Conservation (phyloP, 345 rosid genomes). For the Capsella bursapastoris region DNA sequence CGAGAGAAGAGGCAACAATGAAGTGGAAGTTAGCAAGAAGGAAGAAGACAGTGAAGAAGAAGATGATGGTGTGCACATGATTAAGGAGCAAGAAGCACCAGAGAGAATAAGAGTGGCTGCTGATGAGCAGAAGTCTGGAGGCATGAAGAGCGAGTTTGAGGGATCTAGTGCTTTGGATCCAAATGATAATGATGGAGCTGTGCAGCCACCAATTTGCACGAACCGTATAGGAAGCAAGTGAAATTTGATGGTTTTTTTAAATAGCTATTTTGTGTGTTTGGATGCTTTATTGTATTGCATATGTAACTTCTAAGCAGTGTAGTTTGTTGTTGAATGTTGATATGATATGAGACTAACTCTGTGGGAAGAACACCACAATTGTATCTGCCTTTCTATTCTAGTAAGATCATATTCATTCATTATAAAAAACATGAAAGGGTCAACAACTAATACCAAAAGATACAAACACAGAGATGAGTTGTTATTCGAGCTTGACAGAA, state of each 20-base stretch:
- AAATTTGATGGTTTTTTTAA: slow-evolving; percentile 1
- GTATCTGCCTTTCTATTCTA: slow-evolving; percentile 18
- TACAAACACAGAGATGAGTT: slow-evolving; percentile 34
- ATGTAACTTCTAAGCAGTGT: slow-evolving; percentile 32
- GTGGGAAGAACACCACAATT: slow-evolving; percentile 7
- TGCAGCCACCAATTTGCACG: slow-evolving; percentile 21
- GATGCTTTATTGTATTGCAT: slow-evolving; percentile 29
- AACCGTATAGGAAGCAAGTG: slow-evolving; percentile 6
- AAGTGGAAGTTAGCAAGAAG: not conserved
- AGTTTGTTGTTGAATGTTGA: slow-evolving; percentile 37
- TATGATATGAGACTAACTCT: slow-evolving; percentile 22
- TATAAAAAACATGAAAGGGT: slow-evolving; percentile 2
- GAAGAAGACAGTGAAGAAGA: slow-evolving; percentile 14
- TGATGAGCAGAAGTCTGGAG: slow-evolving; percentile 32
- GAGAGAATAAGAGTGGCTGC: slow-evolving; percentile 9
- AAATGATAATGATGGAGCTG: slow-evolving; percentile 17
- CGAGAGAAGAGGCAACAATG: slow-evolving; percentile 17
- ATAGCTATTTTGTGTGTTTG: slow-evolving; percentile 20
- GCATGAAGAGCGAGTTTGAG: slow-evolving; percentile 24
- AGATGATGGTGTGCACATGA: slow-evolving; percentile 34
- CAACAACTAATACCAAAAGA: slow-evolving; percentile 15
- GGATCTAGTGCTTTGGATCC: slow-evolving; percentile 22
- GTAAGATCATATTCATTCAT: slow-evolving; percentile 21
- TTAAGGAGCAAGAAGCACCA: slow-evolving; percentile 26
- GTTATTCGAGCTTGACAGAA: slow-evolving; percentile 56